Conservation (phyloP, 306 rosid genomes). For the Trifolium fragiferum region DNA sequence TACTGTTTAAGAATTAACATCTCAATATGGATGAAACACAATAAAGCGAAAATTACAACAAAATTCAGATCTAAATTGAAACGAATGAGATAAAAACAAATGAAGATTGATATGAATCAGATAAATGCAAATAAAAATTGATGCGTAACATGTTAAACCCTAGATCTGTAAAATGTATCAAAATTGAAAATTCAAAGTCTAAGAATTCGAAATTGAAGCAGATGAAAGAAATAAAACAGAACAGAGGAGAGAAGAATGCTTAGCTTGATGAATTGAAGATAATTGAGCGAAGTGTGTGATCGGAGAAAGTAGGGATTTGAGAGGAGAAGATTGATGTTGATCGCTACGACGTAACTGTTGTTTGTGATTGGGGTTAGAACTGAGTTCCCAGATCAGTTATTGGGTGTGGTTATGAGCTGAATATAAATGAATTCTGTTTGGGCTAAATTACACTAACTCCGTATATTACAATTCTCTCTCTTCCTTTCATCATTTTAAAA, state of each 20-base stretch:
- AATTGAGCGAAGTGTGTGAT: neutral
- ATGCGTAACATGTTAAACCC: neutral
- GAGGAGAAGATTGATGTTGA: neutral
- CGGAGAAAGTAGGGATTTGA: neutral
- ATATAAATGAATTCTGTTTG: too few species aligned
- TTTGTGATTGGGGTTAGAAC: neutral
- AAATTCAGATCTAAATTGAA: slow-evolving; percentile 7
- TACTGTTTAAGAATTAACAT: neutral
- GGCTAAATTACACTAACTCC: too few species aligned
- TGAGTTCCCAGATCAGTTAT: too few species aligned
- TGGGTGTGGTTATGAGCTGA: too few species aligned
- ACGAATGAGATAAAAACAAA: too few species aligned
- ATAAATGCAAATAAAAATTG: neutral
- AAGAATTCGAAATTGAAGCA: neutral
- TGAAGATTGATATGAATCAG: neutral
- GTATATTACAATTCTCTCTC: too few species aligned
- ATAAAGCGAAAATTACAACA: neutral
- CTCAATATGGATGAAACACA: neutral
- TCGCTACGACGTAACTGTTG: neutral
- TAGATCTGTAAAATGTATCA: neutral
- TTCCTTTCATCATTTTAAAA: too few species aligned
- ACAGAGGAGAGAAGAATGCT: slow-evolving; percentile 11
- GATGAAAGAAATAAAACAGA: neutral
- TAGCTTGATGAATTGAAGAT: neutral
- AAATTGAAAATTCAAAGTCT: neutral